These are phyloP conservation scores for Penicillium egyptiacum DNA, from an alignment of 495 filamentous ascomycete species.

Conservation along the genomic window DNA sequence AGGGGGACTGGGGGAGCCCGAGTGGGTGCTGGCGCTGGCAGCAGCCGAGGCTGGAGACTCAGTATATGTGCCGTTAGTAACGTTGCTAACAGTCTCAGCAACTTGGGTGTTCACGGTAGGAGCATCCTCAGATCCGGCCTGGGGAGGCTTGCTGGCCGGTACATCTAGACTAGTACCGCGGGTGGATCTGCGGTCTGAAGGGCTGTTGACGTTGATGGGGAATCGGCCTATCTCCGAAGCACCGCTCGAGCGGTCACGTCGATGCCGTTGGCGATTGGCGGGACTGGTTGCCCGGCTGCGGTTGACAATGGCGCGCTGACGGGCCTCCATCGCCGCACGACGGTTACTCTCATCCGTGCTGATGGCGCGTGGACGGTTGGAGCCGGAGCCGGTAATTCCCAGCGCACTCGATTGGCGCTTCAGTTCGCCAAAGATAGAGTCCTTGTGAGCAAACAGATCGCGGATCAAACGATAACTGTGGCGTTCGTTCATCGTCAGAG, in stretches of 20 bases:
- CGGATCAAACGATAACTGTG: constrained; percentile 89
- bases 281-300: constrained; percentile 72
- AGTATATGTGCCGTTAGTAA: constrained; percentile 38
- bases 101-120: constrained; percentile 33
- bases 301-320: constrained; percentile 79
- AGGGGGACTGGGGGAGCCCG: constrained; percentile 33
- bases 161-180: constrained; percentile 63
- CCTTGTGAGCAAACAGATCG: constrained; percentile 91
- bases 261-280: constrained; percentile 60
- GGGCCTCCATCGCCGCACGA: constrained; percentile 88
- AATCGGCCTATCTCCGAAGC: constrained; percentile 72
- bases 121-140: constrained; percentile 28
- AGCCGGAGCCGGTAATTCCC: constrained; percentile 32
- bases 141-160: constrained; percentile 42
- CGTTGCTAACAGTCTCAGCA: constrained; percentile 33
- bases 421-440: constrained; percentile 90
- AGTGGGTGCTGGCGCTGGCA: constrained; percentile 38
- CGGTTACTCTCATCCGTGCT: constrained; percentile 96
- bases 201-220: constrained; percentile 70
- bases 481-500: constrained; percentile 91
- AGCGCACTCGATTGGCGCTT: constrained; percentile 80
- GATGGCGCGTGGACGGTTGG: constrained; percentile 73
- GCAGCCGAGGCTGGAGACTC: constrained; percentile 36
- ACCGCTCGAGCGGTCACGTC: constrained; percentile 80
- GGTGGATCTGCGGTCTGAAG: constrained; percentile 52